phyloP scores from a whole-genome alignment of 306 rosid species.

The Echinosophora koreensis region DNA sequence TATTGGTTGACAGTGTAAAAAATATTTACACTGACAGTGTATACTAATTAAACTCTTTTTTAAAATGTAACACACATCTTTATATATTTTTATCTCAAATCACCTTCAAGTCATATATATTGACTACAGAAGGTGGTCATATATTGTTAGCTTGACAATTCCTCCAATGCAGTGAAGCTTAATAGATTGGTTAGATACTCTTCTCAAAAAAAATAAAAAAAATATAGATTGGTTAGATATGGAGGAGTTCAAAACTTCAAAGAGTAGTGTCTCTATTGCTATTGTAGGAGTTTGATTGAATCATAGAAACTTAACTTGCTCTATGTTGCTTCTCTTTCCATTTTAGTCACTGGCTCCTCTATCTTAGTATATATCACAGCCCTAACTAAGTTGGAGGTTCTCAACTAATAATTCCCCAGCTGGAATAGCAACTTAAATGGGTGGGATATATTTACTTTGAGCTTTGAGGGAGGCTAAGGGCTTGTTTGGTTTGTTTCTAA shows the following conservation, averaged over 20 bases:
- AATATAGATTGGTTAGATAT: background rate
- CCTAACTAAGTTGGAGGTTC: constrained; percentile 20
- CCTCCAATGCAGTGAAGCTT: background rate
- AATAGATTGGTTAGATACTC: too few species aligned
- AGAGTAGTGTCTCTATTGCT: background rate
- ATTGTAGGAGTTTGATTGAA: background rate
- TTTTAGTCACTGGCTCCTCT: constrained; percentile 1
- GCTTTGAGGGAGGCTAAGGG: constrained; percentile 14
- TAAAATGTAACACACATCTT: background rate
- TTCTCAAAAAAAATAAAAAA: too few species aligned
- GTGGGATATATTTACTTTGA: constrained; percentile 4
- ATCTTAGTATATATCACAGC: background rate
- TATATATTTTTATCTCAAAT: background rate
- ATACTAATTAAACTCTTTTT: background rate
- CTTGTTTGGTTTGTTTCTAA: too few species aligned
- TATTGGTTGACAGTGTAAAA: too few species aligned
- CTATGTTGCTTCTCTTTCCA: background rate
- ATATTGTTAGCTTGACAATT: background rate
- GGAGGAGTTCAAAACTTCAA: background rate
- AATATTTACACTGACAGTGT: too few species aligned
- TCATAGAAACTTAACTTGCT: background rate
- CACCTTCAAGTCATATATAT: background rate
- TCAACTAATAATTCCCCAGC: constrained; percentile 29
- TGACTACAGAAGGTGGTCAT: background rate
- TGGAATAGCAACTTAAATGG: constrained; percentile 30